These are phyloP conservation scores for Microbotryum saponariae DNA, from an alignment of 1,284 basidiomycete genomes.

Conservation along the genomic window DNA sequence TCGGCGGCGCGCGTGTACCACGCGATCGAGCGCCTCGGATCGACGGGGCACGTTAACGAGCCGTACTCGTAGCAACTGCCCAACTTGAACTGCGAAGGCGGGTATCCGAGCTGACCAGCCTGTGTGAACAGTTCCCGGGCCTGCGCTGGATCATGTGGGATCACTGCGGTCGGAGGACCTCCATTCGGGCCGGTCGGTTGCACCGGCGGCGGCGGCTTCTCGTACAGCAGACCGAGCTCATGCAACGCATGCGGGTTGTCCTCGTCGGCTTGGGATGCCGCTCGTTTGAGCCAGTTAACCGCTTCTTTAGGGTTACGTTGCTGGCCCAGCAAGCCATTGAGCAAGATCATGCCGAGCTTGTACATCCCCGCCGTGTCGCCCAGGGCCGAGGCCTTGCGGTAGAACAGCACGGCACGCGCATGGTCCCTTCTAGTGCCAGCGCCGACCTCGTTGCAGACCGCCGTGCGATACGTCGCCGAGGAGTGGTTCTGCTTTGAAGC, in stretches of 20 bases:
- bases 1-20: conserved; percentile 99
- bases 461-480: conserved; percentile 90
- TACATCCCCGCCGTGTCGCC: conserved; percentile 99
- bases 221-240: conserved; percentile 68
- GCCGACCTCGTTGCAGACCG: conserved; percentile 99
- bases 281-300: conserved; percentile 86
- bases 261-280: conserved; percentile 94
- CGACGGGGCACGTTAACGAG: conserved; percentile 75
- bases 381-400: conserved; percentile 89
- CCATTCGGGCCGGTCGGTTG: conserved; percentile 38
- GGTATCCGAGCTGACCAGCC: conserved; percentile 87
- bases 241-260: conserved; percentile 97
- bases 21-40: conserved; percentile 85
- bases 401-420: conserved; percentile 84
- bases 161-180: conserved; percentile 21
- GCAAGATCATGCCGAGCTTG: conserved; percentile 91
- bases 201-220: conserved; percentile 52
- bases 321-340: conserved; percentile 78
- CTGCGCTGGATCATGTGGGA: conserved; percentile 57
- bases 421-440: conserved; percentile 90
- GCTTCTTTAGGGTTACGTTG: conserved; percentile 82
- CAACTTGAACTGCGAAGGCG: conserved; percentile 88
- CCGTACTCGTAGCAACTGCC: conserved; percentile 95
- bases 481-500: conserved; percentile 96
- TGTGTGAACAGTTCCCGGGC: conserved; percentile 84